phyloP scores from a whole-genome alignment of 805 yeast genomes.

The Saccharomycopsis sp. region DNA sequence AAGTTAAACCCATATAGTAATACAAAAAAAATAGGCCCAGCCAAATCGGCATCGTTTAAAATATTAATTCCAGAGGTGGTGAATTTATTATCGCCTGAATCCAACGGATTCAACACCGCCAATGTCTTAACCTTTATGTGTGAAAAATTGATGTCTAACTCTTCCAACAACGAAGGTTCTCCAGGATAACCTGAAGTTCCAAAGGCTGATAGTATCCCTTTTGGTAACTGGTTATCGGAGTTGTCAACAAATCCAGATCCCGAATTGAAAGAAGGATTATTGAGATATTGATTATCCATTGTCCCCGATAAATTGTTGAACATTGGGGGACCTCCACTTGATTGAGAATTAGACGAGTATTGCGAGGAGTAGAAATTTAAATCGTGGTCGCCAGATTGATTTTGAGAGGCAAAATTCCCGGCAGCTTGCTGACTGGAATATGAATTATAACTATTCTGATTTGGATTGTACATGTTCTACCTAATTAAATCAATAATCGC shows the following conservation, averaged over 20 bases:
- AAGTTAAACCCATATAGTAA: constrained; percentile 78
- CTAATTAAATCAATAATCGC: too few species aligned
- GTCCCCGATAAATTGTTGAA: constrained; percentile 16
- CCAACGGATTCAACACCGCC: constrained; percentile 71
- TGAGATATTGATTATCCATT: constrained; percentile 22
- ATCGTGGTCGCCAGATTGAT: constrained; percentile 5
- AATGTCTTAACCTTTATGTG: constrained; percentile 81
- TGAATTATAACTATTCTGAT: constrained; percentile 6
- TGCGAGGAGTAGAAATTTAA: constrained; percentile 18
- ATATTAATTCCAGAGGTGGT: constrained; percentile 50
- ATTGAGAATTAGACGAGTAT: constrained; percentile 5
- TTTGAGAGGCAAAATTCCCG: background rate
- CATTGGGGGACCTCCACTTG: constrained; percentile 16
- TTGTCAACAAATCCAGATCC: constrained; percentile 24
- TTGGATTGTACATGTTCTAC: constrained; percentile 16
- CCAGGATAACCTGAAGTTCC: constrained; percentile 90
- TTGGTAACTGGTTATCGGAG: constrained; percentile 38
- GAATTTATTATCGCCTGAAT: background rate
- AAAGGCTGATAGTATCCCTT: constrained; percentile 85
- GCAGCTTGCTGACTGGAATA: constrained; percentile 3
- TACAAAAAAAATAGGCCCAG: constrained; percentile 91
- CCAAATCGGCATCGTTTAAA: constrained; percentile 84
- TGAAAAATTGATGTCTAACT: constrained; percentile 83
- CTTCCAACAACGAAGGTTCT: constrained; percentile 91
- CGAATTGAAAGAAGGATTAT: constrained; percentile 12